These are phyloP conservation scores for Scolecobasidium constrictum DNA, from an alignment of 2,329 filamentous ascomycete species.

Conservation along the genomic window DNA sequence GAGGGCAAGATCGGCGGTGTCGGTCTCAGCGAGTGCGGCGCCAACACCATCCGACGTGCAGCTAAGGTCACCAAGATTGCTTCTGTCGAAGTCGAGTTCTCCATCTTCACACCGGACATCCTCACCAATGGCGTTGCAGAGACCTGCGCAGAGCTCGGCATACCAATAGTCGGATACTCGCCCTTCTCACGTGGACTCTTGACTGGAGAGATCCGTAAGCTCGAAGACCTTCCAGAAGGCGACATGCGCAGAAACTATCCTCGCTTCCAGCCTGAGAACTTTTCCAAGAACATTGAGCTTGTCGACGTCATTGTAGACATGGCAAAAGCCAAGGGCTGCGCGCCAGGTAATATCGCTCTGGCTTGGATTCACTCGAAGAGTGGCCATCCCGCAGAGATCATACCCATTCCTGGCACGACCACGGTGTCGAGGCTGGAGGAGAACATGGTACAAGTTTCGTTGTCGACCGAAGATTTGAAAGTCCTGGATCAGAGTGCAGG, in stretches of 20 bases:
- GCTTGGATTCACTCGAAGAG: conserved; percentile 37
- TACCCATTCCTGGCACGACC: conserved; percentile 33
- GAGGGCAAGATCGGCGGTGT: conserved; percentile 48
- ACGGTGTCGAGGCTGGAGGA: conserved; percentile 27
- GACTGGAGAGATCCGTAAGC: conserved; percentile 28
- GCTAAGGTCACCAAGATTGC: conserved; percentile 38
- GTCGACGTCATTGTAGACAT: conserved; percentile 46
- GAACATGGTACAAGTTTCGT: conserved; percentile 20
- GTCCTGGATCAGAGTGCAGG: conserved; percentile 4
- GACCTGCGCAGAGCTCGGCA: conserved; percentile 49
- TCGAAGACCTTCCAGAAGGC: conserved; percentile 25
- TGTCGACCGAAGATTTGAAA: conserved; percentile 3
- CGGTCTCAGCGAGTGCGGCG: conserved; percentile 43
- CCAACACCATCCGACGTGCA: conserved; percentile 40
- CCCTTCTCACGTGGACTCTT: conserved; percentile 55
- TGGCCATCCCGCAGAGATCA: conserved; percentile 28
- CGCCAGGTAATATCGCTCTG: conserved; percentile 37
- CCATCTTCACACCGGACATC: conserved; percentile 43
- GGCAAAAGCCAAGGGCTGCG: conserved; percentile 45
- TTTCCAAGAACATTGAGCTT: conserved; percentile 53
- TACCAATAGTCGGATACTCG: conserved; percentile 63
- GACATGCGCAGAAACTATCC: conserved; percentile 31
- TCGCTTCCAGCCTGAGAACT: conserved; percentile 52
- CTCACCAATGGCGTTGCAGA: conserved; percentile 47
- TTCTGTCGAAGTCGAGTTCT: conserved; percentile 45